Conservation (phyloP, 129 eudicot species). For the Chrysanthemum makinoi region DNA sequence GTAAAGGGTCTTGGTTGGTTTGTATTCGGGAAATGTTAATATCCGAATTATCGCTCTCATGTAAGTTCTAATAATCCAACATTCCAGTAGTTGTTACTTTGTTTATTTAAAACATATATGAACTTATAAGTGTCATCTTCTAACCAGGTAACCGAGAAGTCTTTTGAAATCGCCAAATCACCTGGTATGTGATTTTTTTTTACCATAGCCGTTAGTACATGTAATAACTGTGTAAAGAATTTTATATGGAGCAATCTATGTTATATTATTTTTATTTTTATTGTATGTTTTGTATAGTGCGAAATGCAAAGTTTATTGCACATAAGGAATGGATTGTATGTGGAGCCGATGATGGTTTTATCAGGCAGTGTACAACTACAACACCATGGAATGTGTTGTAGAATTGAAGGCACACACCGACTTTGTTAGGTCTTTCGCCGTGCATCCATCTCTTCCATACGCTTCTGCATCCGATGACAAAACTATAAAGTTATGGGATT, state of each 20-base stretch:
- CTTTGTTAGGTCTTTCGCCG: too few relatives aligned
- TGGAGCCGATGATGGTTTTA: constrained; percentile 50
- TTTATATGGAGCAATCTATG: too few relatives aligned
- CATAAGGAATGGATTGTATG: constrained; percentile 50
- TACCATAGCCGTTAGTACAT: too few relatives aligned
- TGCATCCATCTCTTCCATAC: too few relatives aligned
- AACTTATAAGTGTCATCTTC: neutral
- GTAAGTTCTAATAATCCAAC: constrained; percentile 32
- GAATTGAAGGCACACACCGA: too few relatives aligned
- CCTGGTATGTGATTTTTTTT: constrained; percentile 45
- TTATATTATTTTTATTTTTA: constrained; percentile 16
- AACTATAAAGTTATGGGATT: constrained; percentile 56
- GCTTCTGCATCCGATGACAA: constrained; percentile 50
- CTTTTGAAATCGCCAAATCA: constrained; percentile 57
- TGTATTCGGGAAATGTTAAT: constrained; percentile 65
- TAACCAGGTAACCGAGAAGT: constrained; percentile 56
- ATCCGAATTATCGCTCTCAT: constrained; percentile 78
- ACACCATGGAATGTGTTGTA: constrained; percentile 3
- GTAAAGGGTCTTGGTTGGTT: constrained; percentile 64
- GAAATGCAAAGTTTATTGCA: neutral
- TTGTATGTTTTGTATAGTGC: too few relatives aligned
- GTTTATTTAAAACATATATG: neutral
- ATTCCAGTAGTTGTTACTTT: neutral
- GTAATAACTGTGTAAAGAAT: too few relatives aligned
- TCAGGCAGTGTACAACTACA: constrained; percentile 58